Conservation (phyloP, 2,329 filamentous ascomycete species). For the Pestalotiopsis sp. region DNA sequence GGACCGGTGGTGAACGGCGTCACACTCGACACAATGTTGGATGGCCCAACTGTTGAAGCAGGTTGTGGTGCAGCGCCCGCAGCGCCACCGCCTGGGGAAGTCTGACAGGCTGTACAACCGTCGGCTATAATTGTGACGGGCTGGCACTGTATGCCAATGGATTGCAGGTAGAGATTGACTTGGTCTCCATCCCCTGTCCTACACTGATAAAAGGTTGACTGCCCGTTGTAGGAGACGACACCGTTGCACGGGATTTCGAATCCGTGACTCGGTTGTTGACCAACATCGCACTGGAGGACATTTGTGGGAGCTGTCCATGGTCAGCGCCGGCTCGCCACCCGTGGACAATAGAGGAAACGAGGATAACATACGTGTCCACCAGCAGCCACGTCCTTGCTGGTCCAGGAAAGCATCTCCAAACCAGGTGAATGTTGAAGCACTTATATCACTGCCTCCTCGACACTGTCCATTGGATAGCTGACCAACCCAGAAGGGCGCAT, state of each 20-base stretch:
- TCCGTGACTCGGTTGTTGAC: constrained; percentile 51
- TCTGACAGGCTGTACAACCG: constrained; percentile 30
- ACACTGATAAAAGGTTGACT: constrained; percentile 61
- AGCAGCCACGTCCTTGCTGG: constrained; percentile 59
- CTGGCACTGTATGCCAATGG: constrained; percentile 47
- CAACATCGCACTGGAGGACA: constrained; percentile 64
- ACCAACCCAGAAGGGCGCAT: constrained; percentile 52
- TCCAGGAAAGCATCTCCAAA: constrained; percentile 58
- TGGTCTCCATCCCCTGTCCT: constrained; percentile 56
- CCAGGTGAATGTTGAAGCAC: constrained; percentile 56
- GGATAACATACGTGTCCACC: constrained; percentile 56
- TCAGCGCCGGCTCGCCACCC: constrained; percentile 8
- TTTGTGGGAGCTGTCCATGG: constrained; percentile 50
- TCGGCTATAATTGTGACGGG: constrained; percentile 47
- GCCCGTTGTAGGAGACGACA: constrained; percentile 52
- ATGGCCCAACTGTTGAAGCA: background rate
- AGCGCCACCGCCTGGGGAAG: background rate
- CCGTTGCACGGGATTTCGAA: constrained; percentile 60
- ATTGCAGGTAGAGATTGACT: constrained; percentile 56
- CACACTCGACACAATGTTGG: background rate
- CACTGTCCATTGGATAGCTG: constrained; percentile 66
- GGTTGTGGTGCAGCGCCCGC: constrained; percentile 6
- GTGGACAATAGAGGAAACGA: background rate
- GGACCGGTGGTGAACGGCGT: constrained; percentile 11
- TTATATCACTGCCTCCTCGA: constrained; percentile 54